Evolutionary conservation across 768 basidiomycete genomes (phyloP), one percentile per base, ranked within the genome.

Genomic region (Boletus patriciae): DNA sequence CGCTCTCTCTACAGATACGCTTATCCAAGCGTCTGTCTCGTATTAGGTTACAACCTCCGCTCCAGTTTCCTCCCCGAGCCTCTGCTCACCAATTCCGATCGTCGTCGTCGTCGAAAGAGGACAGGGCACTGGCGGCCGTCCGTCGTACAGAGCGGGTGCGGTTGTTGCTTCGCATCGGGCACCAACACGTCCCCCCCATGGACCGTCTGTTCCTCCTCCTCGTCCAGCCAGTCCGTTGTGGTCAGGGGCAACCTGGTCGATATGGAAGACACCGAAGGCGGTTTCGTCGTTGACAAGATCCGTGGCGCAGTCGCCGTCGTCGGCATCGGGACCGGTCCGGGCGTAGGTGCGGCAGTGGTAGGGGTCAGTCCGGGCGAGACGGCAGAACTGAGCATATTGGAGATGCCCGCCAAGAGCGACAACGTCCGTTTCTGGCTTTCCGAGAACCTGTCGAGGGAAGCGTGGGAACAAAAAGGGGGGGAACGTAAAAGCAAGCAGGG

Each of bases 1-100:
- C 89, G 63, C 94, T 94, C n/a, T n/a, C n/a, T n/a, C n/a, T n/a
- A n/a, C n/a, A 74, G 98, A 98, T 15, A 97, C 92, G 64, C 88
- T 91, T 59, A 97, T 92, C 96, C 95, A 97, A 19, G 89, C 88
- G 62, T 99, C 97, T 29, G 90, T 89, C 75, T 99, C 97, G 74
- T 91, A 99, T n/a, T n/a, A n/a, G n/a, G n/a, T n/a, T n/a, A n/a
- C n/a, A n/a, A n/a, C 25, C 25, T 25, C 25, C 25, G 25, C 25
- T 25, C 25, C 25, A 25, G 25, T 25, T 25, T 25, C 25, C 25
- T 25, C 25, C 25, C 25, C 25, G 25, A 25, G 25, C 25, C 25
- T 25, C 25, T 25, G 25, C 25, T 4, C 25, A 25, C 4, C 4
- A 25, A 25, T 25, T 25, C 25, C 25, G 4, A 25, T 25, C 25